Evolutionary conservation across 768 basidiomycete genomes (phyloP).

Genomic region (Lactarius pseudohatsudake): DNA sequence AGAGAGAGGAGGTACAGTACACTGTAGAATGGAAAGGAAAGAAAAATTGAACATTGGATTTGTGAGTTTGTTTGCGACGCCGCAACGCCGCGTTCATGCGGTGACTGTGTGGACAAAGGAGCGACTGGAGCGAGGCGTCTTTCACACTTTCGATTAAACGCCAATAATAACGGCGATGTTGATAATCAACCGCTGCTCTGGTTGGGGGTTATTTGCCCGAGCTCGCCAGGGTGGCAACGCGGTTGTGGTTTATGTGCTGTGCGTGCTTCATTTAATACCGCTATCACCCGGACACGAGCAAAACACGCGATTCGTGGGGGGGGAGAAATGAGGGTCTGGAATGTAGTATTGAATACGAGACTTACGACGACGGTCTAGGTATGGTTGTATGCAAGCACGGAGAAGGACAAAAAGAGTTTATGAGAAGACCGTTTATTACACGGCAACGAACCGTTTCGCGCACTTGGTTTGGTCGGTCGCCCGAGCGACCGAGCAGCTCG

Average conservation of each 20-base stretch:
- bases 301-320: slow-evolving; percentile 15
- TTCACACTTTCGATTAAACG: slow-evolving; percentile 17
- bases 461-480: not conserved
- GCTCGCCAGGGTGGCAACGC: slow-evolving; percentile 13
- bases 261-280: slow-evolving; percentile 4
- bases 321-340: slow-evolving; percentile 15
- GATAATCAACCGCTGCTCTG: slow-evolving; percentile 11
- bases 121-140: slow-evolving; percentile 5
- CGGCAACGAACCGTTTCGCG: slow-evolving; percentile 22
- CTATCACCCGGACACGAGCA: slow-evolving; percentile 17
- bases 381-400: slow-evolving; percentile 20
- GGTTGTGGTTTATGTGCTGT: slow-evolving; percentile 2
- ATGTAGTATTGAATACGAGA: not conserved
- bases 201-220: not conserved
- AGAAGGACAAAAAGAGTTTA: slow-evolving; percentile 1
- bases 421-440: slow-evolving; percentile 13
- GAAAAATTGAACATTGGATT: not conserved
- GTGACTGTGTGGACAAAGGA: not conserved
- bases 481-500: not conserved
- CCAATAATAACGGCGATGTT: slow-evolving; percentile 1
- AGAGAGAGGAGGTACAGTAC: not conserved
- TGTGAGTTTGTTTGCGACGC: not conserved
- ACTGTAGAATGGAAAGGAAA: not conserved
- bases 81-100: not conserved
- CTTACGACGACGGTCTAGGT: slow-evolving; percentile 9